Evolutionary conservation across 2,329 filamentous ascomycete species (phyloP), one percentile per base, ranked within the genome.

Genomic region (Aspergillus sp.): DNA sequence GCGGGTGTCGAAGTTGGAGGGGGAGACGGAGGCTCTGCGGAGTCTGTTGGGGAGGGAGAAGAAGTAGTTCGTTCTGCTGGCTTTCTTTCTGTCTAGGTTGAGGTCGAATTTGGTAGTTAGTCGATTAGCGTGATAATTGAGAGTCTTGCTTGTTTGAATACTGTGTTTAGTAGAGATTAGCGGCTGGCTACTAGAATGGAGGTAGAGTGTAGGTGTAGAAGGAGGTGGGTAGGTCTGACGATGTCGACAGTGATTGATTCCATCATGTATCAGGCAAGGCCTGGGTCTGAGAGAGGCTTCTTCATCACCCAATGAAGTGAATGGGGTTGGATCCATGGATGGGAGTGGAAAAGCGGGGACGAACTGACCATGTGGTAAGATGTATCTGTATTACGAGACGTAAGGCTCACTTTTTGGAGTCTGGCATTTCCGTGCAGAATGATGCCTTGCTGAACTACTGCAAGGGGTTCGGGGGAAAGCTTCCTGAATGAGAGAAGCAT

Each of bases 1-100:
- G 53, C 42, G 50, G 10, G 50, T 56, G 13, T 56, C 53, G 10
- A 56, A 56, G n/a, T 31, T 56, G 47, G 53, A 46, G 20, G 53
- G 53, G 6, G 53, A 53, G 47, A 56, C 53, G 42, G 53, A 56
- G 32, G 50, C 50, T 23, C 45, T 52, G 5, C 25, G 50, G 5
- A 14, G 45, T 16, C 40, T 52, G 20, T 5, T 49, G 5, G 32
- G 50, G 16, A 34, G 45, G 23, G 36, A 32, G 41, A 52, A 48
- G 32, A 52, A 48, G 21, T 52, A 52, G 45, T 38, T 16, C 21
- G 5, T 2, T 25, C n/a, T 51, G 14, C 13, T 52, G n/a, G n/a
- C n/a, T n/a, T n/a, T n/a, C n/a, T 31, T 21, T 43, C 34, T 38
- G 34, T 38, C 14, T n/a, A 13, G 34, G 34, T n/a, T n/a, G 14